Base-by-base conservation (phyloP, 352 stramenopile species). In the Peronospora tabacina region DNA sequence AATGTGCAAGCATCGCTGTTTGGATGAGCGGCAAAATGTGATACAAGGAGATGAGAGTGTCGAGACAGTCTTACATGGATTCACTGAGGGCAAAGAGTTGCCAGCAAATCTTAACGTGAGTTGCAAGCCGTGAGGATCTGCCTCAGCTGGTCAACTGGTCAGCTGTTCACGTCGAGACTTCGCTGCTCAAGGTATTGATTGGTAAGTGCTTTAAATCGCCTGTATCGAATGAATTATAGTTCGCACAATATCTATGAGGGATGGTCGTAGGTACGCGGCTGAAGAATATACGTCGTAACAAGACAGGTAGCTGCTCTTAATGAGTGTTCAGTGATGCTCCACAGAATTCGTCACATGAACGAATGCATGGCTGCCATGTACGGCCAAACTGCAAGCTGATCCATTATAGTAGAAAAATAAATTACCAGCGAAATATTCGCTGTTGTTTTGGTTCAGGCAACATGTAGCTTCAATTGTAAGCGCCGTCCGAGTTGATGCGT, bases 21-120 rank as follows among this genome's bases (percentile, higher is more conserved):
- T 54, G 29, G 24, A 28, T 6, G 36, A 43, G 41, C 13, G n/a
- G 11, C 4, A 30, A 11, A 15, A 20, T 47, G 7, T 37, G 46
- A 15, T 28, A 39, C 26, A 32, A 48, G 55, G 44, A 28, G 52
- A 65, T 57, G 44, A 35, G 45, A 34, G 41, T 40, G 29, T 37
- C 41, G 57, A 49, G 52, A 57, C 45, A 58, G 34, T 40, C 44
- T 26, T 20, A 9, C 44, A 12, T 32, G 56, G 44, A 53, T 58
- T 53, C 48, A 30, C 7, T 24, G 26, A 22, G 16, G 16, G 11
- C 42, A 30, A 32, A 19, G 35, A 20, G 19, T 20, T 20, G 15
- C 20, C 20, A 9, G 43, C 33, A 42, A 63, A 63, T 63, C 48
- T 59, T 33, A 20, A 16, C 16, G 19, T 12, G 22, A 28, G 49